phyloP scores from a whole-genome alignment of 1,139 yeast genomes.

The Zygosaccharomyces sapae region DNA sequence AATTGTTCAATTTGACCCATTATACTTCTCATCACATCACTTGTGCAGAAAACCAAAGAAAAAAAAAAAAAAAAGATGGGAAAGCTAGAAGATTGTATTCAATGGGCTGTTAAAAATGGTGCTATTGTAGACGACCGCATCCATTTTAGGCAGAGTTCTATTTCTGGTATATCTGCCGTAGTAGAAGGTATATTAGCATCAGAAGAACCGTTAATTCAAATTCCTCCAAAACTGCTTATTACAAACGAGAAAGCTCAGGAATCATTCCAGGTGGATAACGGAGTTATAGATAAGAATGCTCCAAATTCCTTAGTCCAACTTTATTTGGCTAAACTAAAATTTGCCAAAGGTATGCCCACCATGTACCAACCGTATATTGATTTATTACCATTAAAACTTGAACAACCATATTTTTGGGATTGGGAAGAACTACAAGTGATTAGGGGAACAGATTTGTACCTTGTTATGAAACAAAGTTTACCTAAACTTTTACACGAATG shows the following conservation, averaged over 20 bases:
- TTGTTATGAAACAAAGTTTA: slow-evolving; percentile 37
- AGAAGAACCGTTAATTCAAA: slow-evolving; percentile 31
- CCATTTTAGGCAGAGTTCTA: slow-evolving; percentile 30
- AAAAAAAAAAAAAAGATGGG: slow-evolving; percentile 1
- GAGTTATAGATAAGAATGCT: slow-evolving; percentile 27
- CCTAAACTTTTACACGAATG: slow-evolving; percentile 33
- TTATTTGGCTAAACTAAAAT: slow-evolving; percentile 44
- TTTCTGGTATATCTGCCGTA: slow-evolving; percentile 43
- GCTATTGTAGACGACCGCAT: slow-evolving; percentile 40
- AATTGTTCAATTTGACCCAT: slow-evolving; percentile 1
- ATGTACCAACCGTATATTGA: slow-evolving; percentile 50
- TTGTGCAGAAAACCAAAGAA: neutral
- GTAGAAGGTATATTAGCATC: slow-evolving; percentile 20
- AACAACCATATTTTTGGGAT: slow-evolving; percentile 64
- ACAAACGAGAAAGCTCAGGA: slow-evolving; percentile 44
- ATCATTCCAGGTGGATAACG: slow-evolving; percentile 34
- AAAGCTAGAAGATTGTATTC: slow-evolving; percentile 32
- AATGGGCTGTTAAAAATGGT: slow-evolving; percentile 53
- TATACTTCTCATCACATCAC: neutral
- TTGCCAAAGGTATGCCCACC: slow-evolving; percentile 27
- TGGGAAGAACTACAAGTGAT: slow-evolving; percentile 48
- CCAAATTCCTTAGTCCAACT: slow-evolving; percentile 46
- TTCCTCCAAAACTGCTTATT: slow-evolving; percentile 43
- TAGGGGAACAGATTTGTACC: slow-evolving; percentile 56
- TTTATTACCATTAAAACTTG: slow-evolving; percentile 52